A percentile compares a stretch with the other conserved stretches of the same genome.
phyloP scores from a whole-genome alignment of 2,329 filamentous ascomycete species.

The Fusarium sp. region DNA sequence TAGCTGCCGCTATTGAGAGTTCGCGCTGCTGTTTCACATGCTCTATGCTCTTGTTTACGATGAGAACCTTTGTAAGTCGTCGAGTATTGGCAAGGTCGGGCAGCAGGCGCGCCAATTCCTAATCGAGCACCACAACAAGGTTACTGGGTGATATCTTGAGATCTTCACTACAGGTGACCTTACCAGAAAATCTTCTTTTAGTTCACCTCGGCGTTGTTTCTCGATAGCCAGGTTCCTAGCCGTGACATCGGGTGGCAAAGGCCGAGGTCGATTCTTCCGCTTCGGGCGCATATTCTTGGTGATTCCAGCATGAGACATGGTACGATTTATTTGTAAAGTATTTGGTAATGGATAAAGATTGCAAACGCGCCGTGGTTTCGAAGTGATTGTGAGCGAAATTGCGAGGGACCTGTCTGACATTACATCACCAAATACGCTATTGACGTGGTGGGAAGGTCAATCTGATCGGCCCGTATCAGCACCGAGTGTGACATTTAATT shows the following conservation, averaged over 20 bases:
- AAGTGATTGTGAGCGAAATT: neutral
- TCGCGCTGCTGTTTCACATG: conserved; percentile 9
- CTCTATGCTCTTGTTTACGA: conserved; percentile 17
- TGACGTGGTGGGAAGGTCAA: neutral
- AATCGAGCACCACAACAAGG: neutral
- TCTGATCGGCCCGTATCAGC: neutral
- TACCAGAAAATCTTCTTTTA: conserved; percentile 16
- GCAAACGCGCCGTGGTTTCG: neutral
- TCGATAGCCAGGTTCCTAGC: conserved; percentile 20
- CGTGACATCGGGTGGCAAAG: conserved; percentile 14
- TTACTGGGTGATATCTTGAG: neutral
- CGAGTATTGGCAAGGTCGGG: conserved; percentile 2
- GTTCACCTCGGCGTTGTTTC: conserved; percentile 14
- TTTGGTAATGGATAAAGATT: neutral
- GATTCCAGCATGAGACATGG: neutral
- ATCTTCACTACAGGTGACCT: neutral
- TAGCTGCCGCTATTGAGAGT: neutral
- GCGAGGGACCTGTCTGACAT: conserved; percentile 2
- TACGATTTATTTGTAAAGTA: neutral
- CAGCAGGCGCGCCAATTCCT: conserved; percentile 17
- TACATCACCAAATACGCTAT: conserved; percentile 4
- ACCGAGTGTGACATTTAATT: neutral
- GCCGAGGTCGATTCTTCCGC: conserved; percentile 10
- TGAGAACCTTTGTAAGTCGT: conserved; percentile 19
- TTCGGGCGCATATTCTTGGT: neutral